phyloP scores from a whole-genome alignment of 805 yeast species.

The Saccharomyces cerevisiae region DNA sequence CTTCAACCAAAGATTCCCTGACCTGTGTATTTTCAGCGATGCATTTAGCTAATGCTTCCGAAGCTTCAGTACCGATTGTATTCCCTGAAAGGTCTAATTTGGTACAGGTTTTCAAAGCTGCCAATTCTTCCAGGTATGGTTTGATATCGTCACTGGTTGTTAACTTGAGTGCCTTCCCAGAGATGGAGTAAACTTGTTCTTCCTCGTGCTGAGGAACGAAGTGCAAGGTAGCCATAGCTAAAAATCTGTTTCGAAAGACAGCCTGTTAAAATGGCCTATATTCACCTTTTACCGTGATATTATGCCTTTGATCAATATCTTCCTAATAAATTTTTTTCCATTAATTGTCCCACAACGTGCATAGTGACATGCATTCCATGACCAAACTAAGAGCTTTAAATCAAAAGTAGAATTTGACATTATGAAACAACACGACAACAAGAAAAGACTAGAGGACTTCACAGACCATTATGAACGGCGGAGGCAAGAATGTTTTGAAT shows the following conservation, averaged over 20 bases:
- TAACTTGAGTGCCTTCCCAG: conserved; percentile 70
- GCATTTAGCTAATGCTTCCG: conserved; percentile 56
- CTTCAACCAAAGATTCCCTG: conserved; percentile 46
- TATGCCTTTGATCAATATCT: background rate
- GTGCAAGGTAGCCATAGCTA: conserved; percentile 34
- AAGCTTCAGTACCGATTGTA: conserved; percentile 88
- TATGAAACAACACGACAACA: background rate
- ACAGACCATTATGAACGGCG: background rate
- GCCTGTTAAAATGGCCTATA: background rate
- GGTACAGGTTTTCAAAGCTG: conserved; percentile 30
- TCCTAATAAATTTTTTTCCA: background rate
- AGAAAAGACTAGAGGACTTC: background rate
- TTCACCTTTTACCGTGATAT: background rate
- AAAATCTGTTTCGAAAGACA: background rate
- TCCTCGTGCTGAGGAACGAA: conserved; percentile 37
- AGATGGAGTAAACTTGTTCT: conserved; percentile 49
- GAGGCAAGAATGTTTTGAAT: background rate
- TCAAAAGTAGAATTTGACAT: background rate
- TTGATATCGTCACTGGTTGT: conserved; percentile 64
- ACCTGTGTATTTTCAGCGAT: conserved; percentile 32
- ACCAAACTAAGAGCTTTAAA: background rate
- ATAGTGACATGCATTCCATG: background rate
- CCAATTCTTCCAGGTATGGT: conserved; percentile 56
- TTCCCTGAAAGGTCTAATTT: conserved; percentile 83
- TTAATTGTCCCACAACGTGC: background rate